Conservation (phyloP, 805 yeast species). For the Diddensiella santjacobensis region DNA sequence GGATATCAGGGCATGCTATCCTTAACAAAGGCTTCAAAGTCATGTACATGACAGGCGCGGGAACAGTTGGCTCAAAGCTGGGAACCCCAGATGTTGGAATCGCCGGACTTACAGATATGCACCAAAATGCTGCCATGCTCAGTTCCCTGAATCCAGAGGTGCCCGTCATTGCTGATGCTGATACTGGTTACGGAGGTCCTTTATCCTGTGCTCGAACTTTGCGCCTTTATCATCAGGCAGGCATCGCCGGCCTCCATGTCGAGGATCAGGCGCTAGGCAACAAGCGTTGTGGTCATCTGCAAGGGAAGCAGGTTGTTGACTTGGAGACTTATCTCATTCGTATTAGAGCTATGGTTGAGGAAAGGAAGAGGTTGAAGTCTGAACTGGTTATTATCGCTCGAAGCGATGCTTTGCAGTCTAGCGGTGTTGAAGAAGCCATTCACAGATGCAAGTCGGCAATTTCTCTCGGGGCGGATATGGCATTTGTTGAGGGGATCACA, state of each 20-base stretch:
- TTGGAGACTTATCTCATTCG: conserved; percentile 1
- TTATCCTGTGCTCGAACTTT: conserved; percentile 10
- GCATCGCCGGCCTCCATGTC: conserved; percentile 10
- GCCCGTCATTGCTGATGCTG: conserved; percentile 12
- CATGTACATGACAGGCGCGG: conserved; percentile 13
- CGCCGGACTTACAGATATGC: conserved; percentile 11
- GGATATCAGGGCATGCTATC: conserved; percentile 8
- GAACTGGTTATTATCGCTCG: conserved; percentile 9
- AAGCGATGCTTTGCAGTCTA: conserved; percentile 8
- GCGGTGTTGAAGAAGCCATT: conserved; percentile 12
- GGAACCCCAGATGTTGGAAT: conserved; percentile 11
- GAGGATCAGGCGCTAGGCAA: conserved; percentile 11
- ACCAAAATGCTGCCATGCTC: conserved; percentile 8
- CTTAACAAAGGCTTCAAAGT: conserved; percentile 4
- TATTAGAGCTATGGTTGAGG: conserved; percentile 9
- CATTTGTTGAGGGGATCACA: conserved; percentile 11
- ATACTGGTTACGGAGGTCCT: conserved; percentile 10
- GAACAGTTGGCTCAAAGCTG: conserved; percentile 6
- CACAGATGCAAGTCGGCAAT: conserved; percentile 9
- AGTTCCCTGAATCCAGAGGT: background rate
- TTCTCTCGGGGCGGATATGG: conserved; percentile 10
- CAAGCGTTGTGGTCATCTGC: conserved; percentile 11
- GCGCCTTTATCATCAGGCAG: conserved; percentile 7
- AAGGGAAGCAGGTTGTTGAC: conserved; percentile 1
- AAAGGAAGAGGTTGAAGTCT: conserved; percentile 6